Percentiles rank a stretch among this genome's conserved stretches.
phyloP scores from a whole-genome alignment of 164 flowering plant species.

The Piper longum region DNA sequence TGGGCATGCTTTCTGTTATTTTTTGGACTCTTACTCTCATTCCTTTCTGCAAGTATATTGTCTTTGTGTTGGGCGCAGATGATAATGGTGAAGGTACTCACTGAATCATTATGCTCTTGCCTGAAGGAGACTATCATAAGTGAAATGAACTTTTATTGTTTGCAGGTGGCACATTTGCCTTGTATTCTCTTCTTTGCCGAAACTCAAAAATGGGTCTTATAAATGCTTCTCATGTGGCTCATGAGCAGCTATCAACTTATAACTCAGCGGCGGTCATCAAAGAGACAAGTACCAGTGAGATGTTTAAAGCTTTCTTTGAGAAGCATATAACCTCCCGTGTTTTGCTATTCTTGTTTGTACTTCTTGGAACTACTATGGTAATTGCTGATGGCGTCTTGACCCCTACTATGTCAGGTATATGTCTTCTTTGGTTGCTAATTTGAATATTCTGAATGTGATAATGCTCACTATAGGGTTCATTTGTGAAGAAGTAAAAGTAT shows the following conservation, averaged over 20 bases:
- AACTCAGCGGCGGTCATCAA: conserved; percentile 6
- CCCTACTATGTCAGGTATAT: conserved; percentile 45
- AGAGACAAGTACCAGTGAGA: conserved; percentile 21
- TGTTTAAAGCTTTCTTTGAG: conserved; percentile 30
- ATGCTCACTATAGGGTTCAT: no score
- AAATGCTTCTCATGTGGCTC: conserved; percentile 11
- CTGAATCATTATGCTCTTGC: no score
- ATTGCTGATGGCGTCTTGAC: conserved; percentile 53
- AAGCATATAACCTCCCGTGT: conserved; percentile 24
- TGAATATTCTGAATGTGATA: no score
- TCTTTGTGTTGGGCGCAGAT: conserved; percentile 29
- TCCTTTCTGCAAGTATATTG: conserved; percentile 25
- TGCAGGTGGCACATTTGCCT: conserved; percentile 60
- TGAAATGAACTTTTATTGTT: not conserved
- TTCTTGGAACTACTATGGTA: conserved; percentile 50
- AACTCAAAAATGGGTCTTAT: conserved; percentile 29
- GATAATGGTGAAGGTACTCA: conserved; percentile 33
- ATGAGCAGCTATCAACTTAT: conserved; percentile 17
- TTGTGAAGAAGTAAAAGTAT: no score
- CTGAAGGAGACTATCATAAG: not conserved
- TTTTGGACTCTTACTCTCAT: conserved; percentile 33
- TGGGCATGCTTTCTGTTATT: conserved; percentile 27
- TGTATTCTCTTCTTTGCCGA: conserved; percentile 45
- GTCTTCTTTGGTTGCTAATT: not conserved
- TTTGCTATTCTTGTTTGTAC: conserved; percentile 30